phyloP scores from a whole-genome alignment of 768 basidiomycete genomes.

The Cytidiella melzeri region DNA sequence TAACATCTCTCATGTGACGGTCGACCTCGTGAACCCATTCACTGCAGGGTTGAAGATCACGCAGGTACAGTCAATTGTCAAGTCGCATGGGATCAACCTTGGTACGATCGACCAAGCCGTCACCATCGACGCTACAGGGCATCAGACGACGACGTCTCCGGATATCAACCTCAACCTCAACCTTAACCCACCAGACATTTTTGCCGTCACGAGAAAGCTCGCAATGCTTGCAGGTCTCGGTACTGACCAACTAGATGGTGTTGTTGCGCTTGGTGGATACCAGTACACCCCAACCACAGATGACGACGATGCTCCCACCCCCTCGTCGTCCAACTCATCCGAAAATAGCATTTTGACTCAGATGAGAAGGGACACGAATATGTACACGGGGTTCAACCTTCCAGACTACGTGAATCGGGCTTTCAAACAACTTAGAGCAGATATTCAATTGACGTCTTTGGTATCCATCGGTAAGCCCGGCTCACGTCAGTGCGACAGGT shows the following conservation, averaged over 20 bases:
- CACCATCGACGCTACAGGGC: constrained; percentile 47
- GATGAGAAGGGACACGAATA: constrained; percentile 12
- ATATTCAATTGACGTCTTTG: constrained; percentile 48
- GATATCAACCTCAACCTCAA: constrained; percentile 57
- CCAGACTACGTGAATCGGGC: constrained; percentile 58
- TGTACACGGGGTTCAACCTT: constrained; percentile 51
- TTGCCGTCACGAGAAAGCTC: constrained; percentile 63
- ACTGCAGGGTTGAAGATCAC: constrained; percentile 53
- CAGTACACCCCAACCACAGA: constrained; percentile 37
- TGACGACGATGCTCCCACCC: constrained; percentile 28
- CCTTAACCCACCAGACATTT: constrained; percentile 59
- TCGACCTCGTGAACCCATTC: constrained; percentile 63
- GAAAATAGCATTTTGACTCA: constrained; percentile 25
- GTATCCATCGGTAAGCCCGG: constrained; percentile 47
- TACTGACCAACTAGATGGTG: constrained; percentile 56
- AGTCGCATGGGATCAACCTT: constrained; percentile 52
- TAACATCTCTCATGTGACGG: constrained; percentile 61
- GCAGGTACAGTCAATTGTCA: constrained; percentile 52
- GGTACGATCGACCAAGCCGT: constrained; percentile 52
- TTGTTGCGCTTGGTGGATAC: constrained; percentile 63
- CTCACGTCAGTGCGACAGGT: not conserved
- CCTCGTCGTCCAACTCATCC: constrained; percentile 11
- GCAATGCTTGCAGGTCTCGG: constrained; percentile 59
- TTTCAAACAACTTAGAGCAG: constrained; percentile 57
- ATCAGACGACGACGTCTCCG: constrained; percentile 51